Conservation (phyloP, 169 alveolate genomes). For the Plasmodium vivax region DNA sequence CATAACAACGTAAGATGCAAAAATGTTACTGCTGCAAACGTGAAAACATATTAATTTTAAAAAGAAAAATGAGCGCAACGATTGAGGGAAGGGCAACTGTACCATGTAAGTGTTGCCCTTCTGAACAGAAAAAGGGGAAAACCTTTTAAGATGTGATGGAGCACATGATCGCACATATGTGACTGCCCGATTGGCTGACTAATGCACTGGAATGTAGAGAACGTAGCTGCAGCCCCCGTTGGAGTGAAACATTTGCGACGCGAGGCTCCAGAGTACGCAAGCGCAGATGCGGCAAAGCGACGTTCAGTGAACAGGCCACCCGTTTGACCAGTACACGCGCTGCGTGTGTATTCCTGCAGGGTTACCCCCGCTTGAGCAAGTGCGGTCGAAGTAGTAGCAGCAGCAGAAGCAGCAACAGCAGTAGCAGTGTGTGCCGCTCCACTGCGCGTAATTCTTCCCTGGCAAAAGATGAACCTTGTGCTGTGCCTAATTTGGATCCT, state of each 20-base stretch:
- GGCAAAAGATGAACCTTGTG: constrained; percentile 19
- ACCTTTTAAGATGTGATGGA: neutral
- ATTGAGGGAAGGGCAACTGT: neutral
- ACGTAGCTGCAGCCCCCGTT: neutral
- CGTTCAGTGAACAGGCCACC: neutral
- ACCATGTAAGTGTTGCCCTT: neutral
- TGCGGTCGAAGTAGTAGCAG: neutral
- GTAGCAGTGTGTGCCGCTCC: neutral
- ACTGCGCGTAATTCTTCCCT: neutral
- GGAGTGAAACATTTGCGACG: neutral
- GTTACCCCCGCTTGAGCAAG: neutral
- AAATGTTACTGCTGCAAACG: neutral
- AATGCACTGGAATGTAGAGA: neutral
- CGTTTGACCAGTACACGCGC: neutral
- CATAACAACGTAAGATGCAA: neutral
- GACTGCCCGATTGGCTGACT: neutral
- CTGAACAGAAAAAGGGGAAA: neutral
- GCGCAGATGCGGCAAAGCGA: neutral
- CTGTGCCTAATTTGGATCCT: constrained; percentile 4
- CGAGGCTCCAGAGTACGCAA: neutral
- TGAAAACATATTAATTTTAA: neutral
- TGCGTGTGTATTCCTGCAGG: neutral
- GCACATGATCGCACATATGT: neutral
- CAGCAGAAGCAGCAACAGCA: neutral
- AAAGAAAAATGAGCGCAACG: neutral